Base-by-base conservation (phyloP, 768 basidiomycete species). In the Psilocybe sp. region DNA sequence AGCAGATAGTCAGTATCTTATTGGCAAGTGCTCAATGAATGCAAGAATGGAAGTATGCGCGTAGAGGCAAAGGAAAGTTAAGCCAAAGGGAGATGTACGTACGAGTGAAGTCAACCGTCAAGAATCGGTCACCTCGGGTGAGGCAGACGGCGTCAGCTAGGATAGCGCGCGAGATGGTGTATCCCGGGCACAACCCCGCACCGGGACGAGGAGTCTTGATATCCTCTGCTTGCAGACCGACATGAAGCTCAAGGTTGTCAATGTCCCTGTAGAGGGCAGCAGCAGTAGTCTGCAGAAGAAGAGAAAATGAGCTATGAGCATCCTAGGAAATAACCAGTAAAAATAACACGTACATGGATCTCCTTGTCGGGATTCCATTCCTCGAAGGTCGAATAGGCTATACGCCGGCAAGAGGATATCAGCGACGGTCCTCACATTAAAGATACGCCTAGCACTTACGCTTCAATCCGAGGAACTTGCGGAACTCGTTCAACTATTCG, bases 131-230 rank as follows among this genome's bases (percentile, higher is more conserved):
- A 6, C 91, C 89, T 31, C 90, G 80, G 28, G 79, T 81, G 50
- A 92, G 71, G 53, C 76, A 81, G 33, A 91, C 84, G 1, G 89
- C 89, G 61, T 91, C 89, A 10, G 84, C 75, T 12, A 94, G 72
- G 54, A 94, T 92, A n/a, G 89, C 87, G 39, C 91, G 76, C 6
- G 89, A 89, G 55, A 89, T 85, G 4, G 91, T 92, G 69, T 83
- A 91, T 20, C 89, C 87, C 4, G 89, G 89, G 63, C 89, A 91
- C 4, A 92, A 62, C 10, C 89, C 90, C 5, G 87, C 83, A 6
- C 89, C 91, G 1, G 81, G 77, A 18, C 74, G 73, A 5, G 82
- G 78, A 2, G 58, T 53, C 60, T 91, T 92, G 2, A 85, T 60
- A 57, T 90, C 74, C 63, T 92, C 90, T 5, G 87, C 86, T 68